Conservation (phyloP, 1,284 basidiomycete genomes). For the Flammula alnicola region DNA sequence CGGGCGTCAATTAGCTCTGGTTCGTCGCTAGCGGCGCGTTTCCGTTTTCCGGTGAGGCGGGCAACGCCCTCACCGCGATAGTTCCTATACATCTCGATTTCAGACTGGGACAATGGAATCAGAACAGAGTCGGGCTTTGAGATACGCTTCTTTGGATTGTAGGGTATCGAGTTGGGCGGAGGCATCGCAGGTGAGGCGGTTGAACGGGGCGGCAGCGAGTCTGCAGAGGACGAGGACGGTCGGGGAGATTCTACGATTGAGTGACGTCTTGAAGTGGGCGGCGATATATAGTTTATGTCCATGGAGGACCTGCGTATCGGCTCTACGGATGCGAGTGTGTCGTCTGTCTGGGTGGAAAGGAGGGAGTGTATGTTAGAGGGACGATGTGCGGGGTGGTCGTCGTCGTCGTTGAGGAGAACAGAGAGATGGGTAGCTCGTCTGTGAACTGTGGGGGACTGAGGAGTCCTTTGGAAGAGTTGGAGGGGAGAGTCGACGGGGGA, state of each 20-base stretch:
- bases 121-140: constrained; percentile 67
- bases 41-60: constrained; percentile 59
- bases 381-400: constrained; percentile 40
- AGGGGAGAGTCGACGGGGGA: constrained; percentile 45
- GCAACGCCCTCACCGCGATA: constrained; percentile 62
- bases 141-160: constrained; percentile 64
- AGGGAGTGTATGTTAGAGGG: constrained; percentile 56
- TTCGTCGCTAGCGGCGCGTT: constrained; percentile 50
- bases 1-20: constrained; percentile 44
- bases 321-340: constrained; percentile 44
- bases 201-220: constrained; percentile 29
- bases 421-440: constrained; percentile 73
- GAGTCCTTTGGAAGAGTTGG: constrained; percentile 9
- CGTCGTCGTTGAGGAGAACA: constrained; percentile 68
- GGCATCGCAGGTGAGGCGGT: constrained; percentile 34
- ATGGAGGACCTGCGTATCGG: constrained; percentile 41
- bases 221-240: constrained; percentile 29
- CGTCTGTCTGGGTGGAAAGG: constrained; percentile 39
- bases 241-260: constrained; percentile 28
- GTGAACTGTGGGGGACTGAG: constrained; percentile 40
- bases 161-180: constrained; percentile 49
- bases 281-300: constrained; percentile 28
- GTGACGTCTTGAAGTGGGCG: constrained; percentile 32
- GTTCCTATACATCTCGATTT: constrained; percentile 63
- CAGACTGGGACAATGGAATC: constrained; percentile 63